Evolutionary conservation across 139 green algal genomes (phyloP).

Genomic region (Coccomyxa sp.): DNA sequence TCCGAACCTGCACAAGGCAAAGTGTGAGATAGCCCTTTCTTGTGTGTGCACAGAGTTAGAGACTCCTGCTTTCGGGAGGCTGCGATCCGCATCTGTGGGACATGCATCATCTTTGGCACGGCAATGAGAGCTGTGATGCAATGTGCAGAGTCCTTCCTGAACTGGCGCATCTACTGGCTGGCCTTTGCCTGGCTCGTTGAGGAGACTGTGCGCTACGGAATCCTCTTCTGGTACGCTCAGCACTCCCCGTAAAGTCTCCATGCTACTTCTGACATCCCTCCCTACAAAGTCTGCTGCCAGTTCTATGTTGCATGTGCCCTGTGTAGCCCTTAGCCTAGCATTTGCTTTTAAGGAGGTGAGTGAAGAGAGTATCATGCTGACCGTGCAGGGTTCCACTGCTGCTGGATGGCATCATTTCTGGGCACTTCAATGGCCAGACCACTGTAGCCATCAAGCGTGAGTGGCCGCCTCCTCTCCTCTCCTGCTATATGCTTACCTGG

Average conservation of each 20-base stretch:
- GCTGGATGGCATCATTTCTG: neutral
- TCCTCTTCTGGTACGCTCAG: neutral
- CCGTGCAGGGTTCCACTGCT: neutral
- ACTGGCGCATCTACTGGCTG: neutral
- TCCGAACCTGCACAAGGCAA: neutral
- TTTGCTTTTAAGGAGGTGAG: too few relatives aligned
- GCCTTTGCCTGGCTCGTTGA: neutral
- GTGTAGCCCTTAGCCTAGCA: too few relatives aligned
- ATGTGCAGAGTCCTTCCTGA: neutral
- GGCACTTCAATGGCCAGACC: neutral
- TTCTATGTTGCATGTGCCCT: too few relatives aligned
- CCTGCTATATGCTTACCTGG: neutral
- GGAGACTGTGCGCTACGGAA: neutral
- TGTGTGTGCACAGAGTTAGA: neutral
- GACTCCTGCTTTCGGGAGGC: neutral
- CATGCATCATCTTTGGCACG: neutral
- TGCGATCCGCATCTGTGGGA: neutral
- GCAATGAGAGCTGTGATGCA: neutral
- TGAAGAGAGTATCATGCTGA: too few relatives aligned
- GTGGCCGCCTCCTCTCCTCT: too few relatives aligned
- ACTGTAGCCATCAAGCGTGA: neutral
- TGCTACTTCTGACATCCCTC: too few relatives aligned
- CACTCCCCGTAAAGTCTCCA: too few relatives aligned
- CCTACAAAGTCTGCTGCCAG: too few relatives aligned
- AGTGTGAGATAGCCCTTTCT: neutral